phyloP scores from a whole-genome alignment of 306 rosid genomes.

The Quercus wislizeni region DNA sequence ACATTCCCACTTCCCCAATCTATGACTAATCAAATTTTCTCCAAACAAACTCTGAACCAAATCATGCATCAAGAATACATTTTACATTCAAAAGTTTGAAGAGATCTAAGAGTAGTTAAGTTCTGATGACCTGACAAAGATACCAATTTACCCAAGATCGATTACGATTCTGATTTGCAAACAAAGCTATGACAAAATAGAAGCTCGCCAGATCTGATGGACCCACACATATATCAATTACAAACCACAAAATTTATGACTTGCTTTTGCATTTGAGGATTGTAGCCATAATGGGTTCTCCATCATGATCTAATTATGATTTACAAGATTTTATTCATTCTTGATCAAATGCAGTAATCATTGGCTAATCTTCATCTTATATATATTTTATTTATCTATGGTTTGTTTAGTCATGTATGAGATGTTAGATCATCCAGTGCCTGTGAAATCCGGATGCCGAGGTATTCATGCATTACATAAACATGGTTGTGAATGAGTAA shows the following conservation, averaged over 20 bases:
- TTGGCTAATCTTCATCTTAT: neutral
- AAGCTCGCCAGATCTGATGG: constrained; percentile 42
- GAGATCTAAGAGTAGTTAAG: constrained; percentile 41
- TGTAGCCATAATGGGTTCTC: neutral
- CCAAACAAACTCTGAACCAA: constrained; percentile 25
- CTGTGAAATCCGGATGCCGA: neutral
- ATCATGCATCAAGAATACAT: constrained; percentile 31
- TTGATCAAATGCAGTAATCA: neutral
- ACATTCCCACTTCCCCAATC: constrained; percentile 29
- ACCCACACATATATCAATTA: constrained; percentile 40
- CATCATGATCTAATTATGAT: neutral
- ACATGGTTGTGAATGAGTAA: too few relatives aligned
- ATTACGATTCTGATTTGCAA: constrained; percentile 75
- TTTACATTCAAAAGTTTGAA: constrained; percentile 15
- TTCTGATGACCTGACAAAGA: constrained; percentile 53
- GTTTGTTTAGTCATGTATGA: neutral
- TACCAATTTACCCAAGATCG: constrained; percentile 48
- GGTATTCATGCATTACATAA: neutral
- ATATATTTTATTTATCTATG: too few relatives aligned
- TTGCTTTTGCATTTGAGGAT: constrained; percentile 4
- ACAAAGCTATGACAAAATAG: constrained; percentile 40
- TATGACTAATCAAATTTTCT: constrained; percentile 56
- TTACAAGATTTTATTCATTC: neutral
- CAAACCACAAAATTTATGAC: constrained; percentile 35
- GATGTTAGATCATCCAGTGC: neutral